Evolutionary conservation across 495 filamentous ascomycete genomes (phyloP).

Genomic region (Penicillium turbatum): DNA sequence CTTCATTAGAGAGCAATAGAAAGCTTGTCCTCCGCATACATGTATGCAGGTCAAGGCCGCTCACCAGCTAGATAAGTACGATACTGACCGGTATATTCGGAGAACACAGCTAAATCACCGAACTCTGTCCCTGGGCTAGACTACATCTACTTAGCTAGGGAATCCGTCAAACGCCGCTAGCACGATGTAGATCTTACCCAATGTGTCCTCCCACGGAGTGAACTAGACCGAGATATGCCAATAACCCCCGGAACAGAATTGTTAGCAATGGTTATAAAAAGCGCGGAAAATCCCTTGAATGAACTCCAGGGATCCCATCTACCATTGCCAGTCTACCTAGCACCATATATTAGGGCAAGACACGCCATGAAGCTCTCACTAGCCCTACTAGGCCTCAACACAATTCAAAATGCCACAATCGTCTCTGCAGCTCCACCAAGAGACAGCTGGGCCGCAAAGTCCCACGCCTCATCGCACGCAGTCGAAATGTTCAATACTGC

Average conservation of each 20-base stretch:
- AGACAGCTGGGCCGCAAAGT: neutral
- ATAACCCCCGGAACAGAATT: neutral
- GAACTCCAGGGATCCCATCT: no score
- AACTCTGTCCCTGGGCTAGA: no score
- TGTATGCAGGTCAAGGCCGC: neutral
- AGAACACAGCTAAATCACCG: neutral
- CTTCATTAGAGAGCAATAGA: no score
- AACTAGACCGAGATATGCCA: neutral
- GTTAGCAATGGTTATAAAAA: no score
- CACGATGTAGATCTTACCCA: no score
- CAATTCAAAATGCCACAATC: neutral
- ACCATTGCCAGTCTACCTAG: no score
- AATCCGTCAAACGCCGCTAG: no score
- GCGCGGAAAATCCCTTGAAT: no score
- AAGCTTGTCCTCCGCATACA: no score
- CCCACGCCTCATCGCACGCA: slow-evolving; percentile 2
- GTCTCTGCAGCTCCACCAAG: neutral
- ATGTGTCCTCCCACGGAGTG: neutral
- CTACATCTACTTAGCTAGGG: neutral
- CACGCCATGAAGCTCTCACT: slow-evolving; percentile 1
- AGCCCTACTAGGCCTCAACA: neutral
- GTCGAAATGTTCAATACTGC: slow-evolving; percentile 20
- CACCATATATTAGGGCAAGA: neutral
- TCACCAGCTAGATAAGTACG: neutral
- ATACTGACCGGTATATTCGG: neutral